Base-by-base conservation (phyloP, 2,329 filamentous ascomycete genomes). In the Sporothrix dimorphospora region DNA sequence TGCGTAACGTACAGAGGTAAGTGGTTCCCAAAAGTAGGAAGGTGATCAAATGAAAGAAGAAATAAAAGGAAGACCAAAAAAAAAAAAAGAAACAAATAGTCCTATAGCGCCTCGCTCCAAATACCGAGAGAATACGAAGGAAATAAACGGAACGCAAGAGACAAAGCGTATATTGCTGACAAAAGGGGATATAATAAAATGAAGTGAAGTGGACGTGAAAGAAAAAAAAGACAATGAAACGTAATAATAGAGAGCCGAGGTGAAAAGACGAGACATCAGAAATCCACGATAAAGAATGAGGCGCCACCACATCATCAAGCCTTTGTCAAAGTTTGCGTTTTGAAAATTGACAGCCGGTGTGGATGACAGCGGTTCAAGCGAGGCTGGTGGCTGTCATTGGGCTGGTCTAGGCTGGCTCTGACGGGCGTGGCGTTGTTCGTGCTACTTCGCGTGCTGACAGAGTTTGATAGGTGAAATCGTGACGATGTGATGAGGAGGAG, bases 101-200 rank as follows among this genome's bases (percentile, higher is more conserved):
- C 59, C 38, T 45, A 11, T 65, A 65, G 59, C 59, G 59, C 59
- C 59, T 65, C 59, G 59, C 59, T 65, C 59, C 59, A 65, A 65
- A 24, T 63, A 63, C 12, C 59, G 14, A 45, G 34, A 27, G 16
- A 65, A 65, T 14, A n/a, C 9, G 30, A n/a, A 59, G 11, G 21
- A 42, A 61, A 42, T 5, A 40, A 63, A 24, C 3, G 7, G n/a
- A 14, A 14, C 14, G 6, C 11, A 55, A 55, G 12, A 24, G 27
- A 55, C 4, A 16, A 30, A 7, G 27, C 59, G 45, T 27, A 19
- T 12, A 21, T 42, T 63, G 57, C 59, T 65, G 38, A 40, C 59
- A 65, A 45, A 11, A 65, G 59, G 57, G 34, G 59, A 65, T 65
- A 65, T 65, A 65, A 45, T 65, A 65, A 42, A 65, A 63, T 7